Percentiles rank a stretch among this genome's conserved stretches.
Evolutionary conservation across 1,139 yeast genomes (phyloP).

Genomic region (Kodamaea derodonti): DNA sequence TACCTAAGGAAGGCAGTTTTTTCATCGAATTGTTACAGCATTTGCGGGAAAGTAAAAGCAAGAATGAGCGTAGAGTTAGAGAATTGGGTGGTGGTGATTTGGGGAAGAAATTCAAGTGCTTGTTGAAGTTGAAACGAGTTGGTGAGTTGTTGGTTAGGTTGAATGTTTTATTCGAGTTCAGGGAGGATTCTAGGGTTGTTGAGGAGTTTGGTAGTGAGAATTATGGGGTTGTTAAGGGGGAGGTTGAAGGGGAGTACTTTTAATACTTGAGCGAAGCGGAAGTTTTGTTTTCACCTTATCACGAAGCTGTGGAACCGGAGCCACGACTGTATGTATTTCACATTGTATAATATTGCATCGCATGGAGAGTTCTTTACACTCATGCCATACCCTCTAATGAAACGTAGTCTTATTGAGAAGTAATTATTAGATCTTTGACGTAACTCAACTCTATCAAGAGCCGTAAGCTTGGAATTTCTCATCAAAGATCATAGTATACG

Average conservation of each 20-base stretch:
- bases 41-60: constrained; percentile 7
- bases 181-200: constrained; percentile 11
- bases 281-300: no score
- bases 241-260: neutral
- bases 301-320: no score
- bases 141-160: constrained; percentile 10
- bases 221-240: neutral
- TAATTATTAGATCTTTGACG: no score
- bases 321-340: no score
- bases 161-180: constrained; percentile 11
- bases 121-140: constrained; percentile 10
- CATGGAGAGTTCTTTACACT: no score
- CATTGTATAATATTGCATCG: no score
- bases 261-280: no score
- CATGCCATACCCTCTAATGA: no score
- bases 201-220: constrained; percentile 2
- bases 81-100: constrained; percentile 9
- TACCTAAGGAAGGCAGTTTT: constrained; percentile 3
- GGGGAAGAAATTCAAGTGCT: constrained; percentile 9
- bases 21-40: constrained; percentile 8
- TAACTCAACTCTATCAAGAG: no score
- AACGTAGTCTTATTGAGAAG: no score
- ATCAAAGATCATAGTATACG: no score
- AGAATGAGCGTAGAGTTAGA: constrained; percentile 9
- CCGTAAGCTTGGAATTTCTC: no score